phyloP scores from a whole-genome alignment of 2,329 filamentous ascomycete genomes.

The Alternaria rosae region DNA sequence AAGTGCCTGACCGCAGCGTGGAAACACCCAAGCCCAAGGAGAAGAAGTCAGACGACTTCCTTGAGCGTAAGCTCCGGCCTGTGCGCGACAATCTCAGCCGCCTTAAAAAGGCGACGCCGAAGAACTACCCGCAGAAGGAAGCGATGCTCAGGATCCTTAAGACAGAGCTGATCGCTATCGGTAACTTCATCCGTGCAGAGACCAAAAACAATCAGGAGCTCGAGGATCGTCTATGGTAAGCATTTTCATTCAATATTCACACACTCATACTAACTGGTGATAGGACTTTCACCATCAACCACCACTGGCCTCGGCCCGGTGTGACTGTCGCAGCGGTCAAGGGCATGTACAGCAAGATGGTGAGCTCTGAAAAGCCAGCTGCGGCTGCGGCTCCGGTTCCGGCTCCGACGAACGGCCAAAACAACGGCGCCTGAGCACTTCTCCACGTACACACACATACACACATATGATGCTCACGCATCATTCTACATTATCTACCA shows the following conservation, averaged over 20 bases:
- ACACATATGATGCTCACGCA: slow-evolving; percentile 5
- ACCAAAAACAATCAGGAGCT: slow-evolving; percentile 53
- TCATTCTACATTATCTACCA: slow-evolving; percentile 15
- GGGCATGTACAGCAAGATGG: slow-evolving; percentile 50
- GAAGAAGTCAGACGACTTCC: slow-evolving; percentile 55
- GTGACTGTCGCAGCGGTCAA: slow-evolving; percentile 44
- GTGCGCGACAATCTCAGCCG: slow-evolving; percentile 67
- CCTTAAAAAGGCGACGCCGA: slow-evolving; percentile 68
- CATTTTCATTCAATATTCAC: neutral
- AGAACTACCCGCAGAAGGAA: slow-evolving; percentile 68
- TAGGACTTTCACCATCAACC: slow-evolving; percentile 47
- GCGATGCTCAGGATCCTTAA: slow-evolving; percentile 69
- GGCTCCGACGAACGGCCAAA: slow-evolving; percentile 35
- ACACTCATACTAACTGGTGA: slow-evolving; percentile 25
- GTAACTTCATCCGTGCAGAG: slow-evolving; percentile 65
- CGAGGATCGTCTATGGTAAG: slow-evolving; percentile 62
- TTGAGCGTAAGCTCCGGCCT: slow-evolving; percentile 63
- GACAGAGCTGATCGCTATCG: slow-evolving; percentile 67
- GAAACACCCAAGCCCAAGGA: slow-evolving; percentile 41
- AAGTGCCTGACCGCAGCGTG: slow-evolving; percentile 47
- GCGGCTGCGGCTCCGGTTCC: slow-evolving; percentile 23
- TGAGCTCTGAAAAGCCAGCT: slow-evolving; percentile 41
- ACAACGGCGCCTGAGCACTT: slow-evolving; percentile 26
- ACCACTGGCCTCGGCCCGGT: slow-evolving; percentile 49
- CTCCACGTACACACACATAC: neutral